A percentile compares a stretch with the other conserved stretches of the same genome.
Evolutionary conservation across 2,329 filamentous ascomycete species (phyloP).

Genomic region (Phaeoacremonium minimum): DNA sequence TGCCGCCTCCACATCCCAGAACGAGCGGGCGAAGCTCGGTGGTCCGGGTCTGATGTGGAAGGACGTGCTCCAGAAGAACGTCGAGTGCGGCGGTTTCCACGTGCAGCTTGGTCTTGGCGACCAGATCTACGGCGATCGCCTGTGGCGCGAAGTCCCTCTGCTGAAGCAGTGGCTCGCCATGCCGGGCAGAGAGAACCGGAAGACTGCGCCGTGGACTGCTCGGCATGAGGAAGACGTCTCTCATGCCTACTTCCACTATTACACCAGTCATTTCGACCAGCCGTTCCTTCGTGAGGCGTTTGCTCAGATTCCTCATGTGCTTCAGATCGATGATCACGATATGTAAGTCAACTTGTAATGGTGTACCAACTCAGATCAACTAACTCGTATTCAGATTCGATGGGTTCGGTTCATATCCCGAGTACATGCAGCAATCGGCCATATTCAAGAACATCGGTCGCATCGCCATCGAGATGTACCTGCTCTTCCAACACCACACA

Average conservation of each 20-base stretch:
- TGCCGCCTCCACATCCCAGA: conserved; percentile 78
- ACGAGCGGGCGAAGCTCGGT: conserved; percentile 79
- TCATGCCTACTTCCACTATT: conserved; percentile 98
- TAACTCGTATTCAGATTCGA: conserved; percentile 71
- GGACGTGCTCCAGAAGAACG: conserved; percentile 94
- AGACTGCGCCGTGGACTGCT: conserved; percentile 87
- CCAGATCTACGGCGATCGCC: conserved; percentile 89
- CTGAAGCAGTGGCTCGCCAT: conserved; percentile 94
- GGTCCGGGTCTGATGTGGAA: conserved; percentile 98
- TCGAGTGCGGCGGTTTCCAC: conserved; percentile 94
- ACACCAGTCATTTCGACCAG: conserved; percentile 97
- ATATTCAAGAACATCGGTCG: conserved; percentile 98
- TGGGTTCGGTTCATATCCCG: conserved; percentile 93
- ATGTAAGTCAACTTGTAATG: too few relatives aligned
- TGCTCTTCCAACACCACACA: conserved; percentile 97
- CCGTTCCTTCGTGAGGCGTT: conserved; percentile 92
- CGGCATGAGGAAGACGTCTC: conserved; percentile 92
- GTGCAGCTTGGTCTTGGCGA: conserved; percentile 87
- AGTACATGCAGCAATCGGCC: conserved; percentile 96
- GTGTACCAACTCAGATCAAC: too few relatives aligned
- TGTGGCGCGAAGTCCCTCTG: conserved; percentile 94
- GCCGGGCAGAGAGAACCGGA: conserved; percentile 88
- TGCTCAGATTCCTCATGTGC: conserved; percentile 91
- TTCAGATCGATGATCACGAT: conserved; percentile 94
- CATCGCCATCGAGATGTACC: conserved; percentile 94